These are phyloP conservation scores for Ophiostoma angusticollis DNA, from an alignment of 2,329 filamentous ascomycete species.

Conservation along the genomic window DNA sequence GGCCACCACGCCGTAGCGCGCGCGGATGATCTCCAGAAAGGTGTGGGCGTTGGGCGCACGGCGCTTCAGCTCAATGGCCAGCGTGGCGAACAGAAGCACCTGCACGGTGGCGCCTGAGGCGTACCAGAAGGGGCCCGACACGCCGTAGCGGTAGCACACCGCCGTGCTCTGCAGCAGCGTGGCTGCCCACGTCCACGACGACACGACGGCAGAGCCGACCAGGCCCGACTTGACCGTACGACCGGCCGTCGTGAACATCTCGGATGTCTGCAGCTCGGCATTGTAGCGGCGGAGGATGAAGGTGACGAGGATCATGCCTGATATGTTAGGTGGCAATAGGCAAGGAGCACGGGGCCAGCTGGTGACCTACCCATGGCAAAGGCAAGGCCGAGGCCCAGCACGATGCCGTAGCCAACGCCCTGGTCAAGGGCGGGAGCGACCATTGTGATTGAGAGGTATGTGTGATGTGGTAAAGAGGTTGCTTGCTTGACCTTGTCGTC, in stretches of 20 bases:
- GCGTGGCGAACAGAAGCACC: conserved; percentile 77
- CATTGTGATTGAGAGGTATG: conserved; percentile 18
- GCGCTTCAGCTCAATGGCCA: conserved; percentile 81
- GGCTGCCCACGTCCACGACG: conserved; percentile 86
- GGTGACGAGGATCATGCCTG: conserved; percentile 27
- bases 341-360: background rate
- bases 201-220: conserved; percentile 80
- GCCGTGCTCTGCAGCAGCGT: conserved; percentile 66
- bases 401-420: conserved; percentile 64
- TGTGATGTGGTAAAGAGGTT: background rate
- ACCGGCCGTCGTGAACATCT: conserved; percentile 85
- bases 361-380: conserved; percentile 52
- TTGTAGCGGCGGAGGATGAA: conserved; percentile 28
- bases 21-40: conserved; percentile 71
- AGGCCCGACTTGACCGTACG: conserved; percentile 80
- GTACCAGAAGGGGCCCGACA: conserved; percentile 49
- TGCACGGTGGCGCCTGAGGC: conserved; percentile 66
- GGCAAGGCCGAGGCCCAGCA: conserved; percentile 58
- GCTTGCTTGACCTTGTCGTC: too few species aligned
- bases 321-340: background rate
- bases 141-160: conserved; percentile 71
- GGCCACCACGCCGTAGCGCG: conserved; percentile 58
- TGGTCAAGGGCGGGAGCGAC: conserved; percentile 33
- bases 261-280: conserved; percentile 68
- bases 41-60: conserved; percentile 78